A percentile compares a stretch with the other conserved stretches of the same genome.
Conservation (phyloP, 2,329 filamentous ascomycete genomes). For the Fusarium globosum region DNA sequence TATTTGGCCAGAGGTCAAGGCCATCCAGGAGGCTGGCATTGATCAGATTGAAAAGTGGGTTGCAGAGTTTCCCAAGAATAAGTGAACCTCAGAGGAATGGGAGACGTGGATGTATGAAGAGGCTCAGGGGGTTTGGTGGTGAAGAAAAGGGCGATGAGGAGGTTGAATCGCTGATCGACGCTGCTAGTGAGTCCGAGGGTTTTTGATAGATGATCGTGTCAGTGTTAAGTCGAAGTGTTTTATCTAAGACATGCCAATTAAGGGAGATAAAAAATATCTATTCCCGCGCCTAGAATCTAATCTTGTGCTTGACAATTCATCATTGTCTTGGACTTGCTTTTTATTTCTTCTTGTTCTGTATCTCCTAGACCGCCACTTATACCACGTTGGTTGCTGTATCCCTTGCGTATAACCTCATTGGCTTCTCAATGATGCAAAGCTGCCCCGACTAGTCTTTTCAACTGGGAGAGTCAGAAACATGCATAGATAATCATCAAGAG, state of each 20-base stretch:
- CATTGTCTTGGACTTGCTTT: slow-evolving; percentile 21
- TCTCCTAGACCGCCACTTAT: slow-evolving; percentile 16
- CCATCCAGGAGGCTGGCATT: slow-evolving; percentile 7
- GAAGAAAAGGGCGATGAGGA: not conserved
- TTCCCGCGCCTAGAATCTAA: not conserved
- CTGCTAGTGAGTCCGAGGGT: not conserved
- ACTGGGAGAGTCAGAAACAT: slow-evolving; percentile 17
- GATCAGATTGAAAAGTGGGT: slow-evolving; percentile 1
- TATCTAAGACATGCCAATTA: slow-evolving; percentile 1
- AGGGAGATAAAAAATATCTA: slow-evolving; percentile 4
- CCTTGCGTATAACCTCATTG: slow-evolving; percentile 35
- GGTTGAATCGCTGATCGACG: not conserved
- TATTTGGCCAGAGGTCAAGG: slow-evolving; percentile 6
- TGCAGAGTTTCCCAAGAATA: not conserved
- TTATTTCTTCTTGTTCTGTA: slow-evolving; percentile 5
- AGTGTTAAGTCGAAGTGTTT: not conserved
- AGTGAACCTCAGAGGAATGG: not conserved
- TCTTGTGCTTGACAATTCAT: not conserved
- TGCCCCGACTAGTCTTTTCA: not conserved
- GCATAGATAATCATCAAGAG: not conserved
- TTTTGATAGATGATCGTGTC: not conserved
- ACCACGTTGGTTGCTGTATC: slow-evolving; percentile 6
- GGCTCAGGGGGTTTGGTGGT: not conserved
- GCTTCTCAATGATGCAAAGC: slow-evolving; percentile 8
- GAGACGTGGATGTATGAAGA: not conserved